These are phyloP conservation scores for Suhomyces maxii DNA, from an alignment of 1,139 yeast genomes.

Conservation along the genomic window DNA sequence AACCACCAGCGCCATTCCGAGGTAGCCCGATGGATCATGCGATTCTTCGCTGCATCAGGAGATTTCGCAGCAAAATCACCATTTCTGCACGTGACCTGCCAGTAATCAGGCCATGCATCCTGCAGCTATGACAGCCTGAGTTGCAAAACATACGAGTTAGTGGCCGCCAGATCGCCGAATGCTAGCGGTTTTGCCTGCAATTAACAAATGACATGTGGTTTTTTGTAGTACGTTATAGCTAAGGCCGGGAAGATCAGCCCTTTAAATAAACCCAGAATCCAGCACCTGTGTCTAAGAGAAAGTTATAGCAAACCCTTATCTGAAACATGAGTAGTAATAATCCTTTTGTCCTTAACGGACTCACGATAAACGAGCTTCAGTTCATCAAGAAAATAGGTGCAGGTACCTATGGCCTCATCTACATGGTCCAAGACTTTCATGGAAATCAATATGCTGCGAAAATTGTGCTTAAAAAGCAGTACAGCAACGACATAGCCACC, in stretches of 20 bases:
- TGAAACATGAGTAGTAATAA: neutral
- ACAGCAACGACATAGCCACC: constrained; percentile 24
- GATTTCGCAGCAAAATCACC: neutral
- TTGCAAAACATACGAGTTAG: neutral
- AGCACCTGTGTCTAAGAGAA: too few species aligned
- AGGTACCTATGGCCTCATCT: constrained; percentile 87
- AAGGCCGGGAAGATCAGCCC: too few species aligned
- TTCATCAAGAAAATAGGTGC: constrained; percentile 70
- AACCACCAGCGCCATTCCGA: too few species aligned
- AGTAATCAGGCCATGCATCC: neutral
- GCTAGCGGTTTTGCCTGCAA: too few species aligned
- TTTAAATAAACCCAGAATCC: too few species aligned
- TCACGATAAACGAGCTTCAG: constrained; percentile 40
- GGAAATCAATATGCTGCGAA: constrained; percentile 68
- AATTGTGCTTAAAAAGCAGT: constrained; percentile 55
- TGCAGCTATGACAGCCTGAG: too few species aligned
- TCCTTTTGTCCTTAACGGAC: constrained; percentile 21
- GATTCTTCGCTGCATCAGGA: neutral
- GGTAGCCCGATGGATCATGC: neutral
- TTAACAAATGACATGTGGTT: too few species aligned
- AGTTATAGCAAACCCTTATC: too few species aligned
- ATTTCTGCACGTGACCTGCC: neutral
- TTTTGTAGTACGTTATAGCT: too few species aligned
- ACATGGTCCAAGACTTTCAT: constrained; percentile 58
- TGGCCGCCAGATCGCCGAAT: neutral